These are phyloP conservation scores for Calocybe gangraenosa DNA, from an alignment of 768 basidiomycete genomes.

Conservation along the genomic window DNA sequence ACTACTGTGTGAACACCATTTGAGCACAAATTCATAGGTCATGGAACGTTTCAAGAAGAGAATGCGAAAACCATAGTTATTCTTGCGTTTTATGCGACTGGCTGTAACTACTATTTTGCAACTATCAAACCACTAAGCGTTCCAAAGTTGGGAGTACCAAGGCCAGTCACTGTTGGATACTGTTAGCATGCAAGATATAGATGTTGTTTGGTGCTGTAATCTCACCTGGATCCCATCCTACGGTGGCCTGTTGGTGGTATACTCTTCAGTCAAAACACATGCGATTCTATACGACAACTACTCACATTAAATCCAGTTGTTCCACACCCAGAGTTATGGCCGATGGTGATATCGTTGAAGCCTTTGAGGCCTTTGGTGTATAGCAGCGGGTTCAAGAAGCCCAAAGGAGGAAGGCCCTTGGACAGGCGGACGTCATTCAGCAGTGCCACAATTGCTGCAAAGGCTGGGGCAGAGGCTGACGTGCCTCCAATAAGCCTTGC, in stretches of 20 bases:
- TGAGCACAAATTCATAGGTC: slow-evolving; percentile 40
- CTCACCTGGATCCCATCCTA: slow-evolving; percentile 59
- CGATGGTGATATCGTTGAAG: slow-evolving; percentile 55
- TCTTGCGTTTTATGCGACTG: not conserved
- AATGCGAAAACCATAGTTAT: slow-evolving; percentile 62
- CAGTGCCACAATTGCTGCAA: slow-evolving; percentile 60
- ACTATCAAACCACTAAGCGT: slow-evolving; percentile 36
- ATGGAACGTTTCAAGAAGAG: slow-evolving; percentile 98
- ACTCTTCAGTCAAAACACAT: not conserved
- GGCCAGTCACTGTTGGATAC: slow-evolving; percentile 16
- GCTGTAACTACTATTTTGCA: not conserved
- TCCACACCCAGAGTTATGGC: slow-evolving; percentile 52
- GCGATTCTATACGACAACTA: too few relatives aligned
- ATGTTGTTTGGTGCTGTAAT: slow-evolving; percentile 2
- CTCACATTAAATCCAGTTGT: slow-evolving; percentile 59
- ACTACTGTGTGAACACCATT: not conserved
- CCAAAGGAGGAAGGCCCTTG: slow-evolving; percentile 40
- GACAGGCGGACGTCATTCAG: slow-evolving; percentile 59
- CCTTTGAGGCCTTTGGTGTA: slow-evolving; percentile 37
- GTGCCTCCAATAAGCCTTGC: slow-evolving; percentile 51
- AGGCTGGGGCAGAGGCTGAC: slow-evolving; percentile 60
- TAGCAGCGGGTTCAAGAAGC: slow-evolving; percentile 63
- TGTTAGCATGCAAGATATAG: too few relatives aligned
- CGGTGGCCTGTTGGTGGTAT: slow-evolving; percentile 30
- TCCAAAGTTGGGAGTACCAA: slow-evolving; percentile 41